Conservation (phyloP, 2,329 filamentous ascomycete species). For the Penicillium digitatum region DNA sequence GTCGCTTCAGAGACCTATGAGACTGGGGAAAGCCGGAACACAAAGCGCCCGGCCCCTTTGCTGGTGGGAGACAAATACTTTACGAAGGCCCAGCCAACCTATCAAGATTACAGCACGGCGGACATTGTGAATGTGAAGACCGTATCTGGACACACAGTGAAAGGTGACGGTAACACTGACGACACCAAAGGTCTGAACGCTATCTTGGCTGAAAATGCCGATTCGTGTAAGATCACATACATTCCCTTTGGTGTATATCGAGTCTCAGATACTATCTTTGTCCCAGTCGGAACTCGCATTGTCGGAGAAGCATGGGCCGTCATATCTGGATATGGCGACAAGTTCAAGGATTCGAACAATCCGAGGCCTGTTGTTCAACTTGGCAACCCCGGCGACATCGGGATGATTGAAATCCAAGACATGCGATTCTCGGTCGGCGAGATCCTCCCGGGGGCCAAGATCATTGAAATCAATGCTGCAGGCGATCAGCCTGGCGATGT, state of each 20-base stretch:
- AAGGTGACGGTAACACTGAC: slow-evolving; percentile 43
- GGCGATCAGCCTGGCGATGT: slow-evolving; percentile 48
- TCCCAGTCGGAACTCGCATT: slow-evolving; percentile 49
- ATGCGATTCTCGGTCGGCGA: slow-evolving; percentile 52
- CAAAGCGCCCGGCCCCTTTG: slow-evolving; percentile 31
- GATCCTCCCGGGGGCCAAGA: slow-evolving; percentile 42
- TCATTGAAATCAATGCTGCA: slow-evolving; percentile 53
- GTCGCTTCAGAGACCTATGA: slow-evolving; percentile 29
- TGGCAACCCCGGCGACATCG: slow-evolving; percentile 50
- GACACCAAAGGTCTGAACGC: slow-evolving; percentile 39
- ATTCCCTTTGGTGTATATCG: slow-evolving; percentile 39
- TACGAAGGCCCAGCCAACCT: slow-evolving; percentile 43
- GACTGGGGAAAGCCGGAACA: slow-evolving; percentile 29
- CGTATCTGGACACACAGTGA: slow-evolving; percentile 38
- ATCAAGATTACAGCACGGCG: slow-evolving; percentile 39
- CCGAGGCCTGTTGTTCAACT: slow-evolving; percentile 52
- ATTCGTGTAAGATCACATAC: slow-evolving; percentile 31
- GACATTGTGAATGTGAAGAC: slow-evolving; percentile 49
- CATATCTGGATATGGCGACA: slow-evolving; percentile 48
- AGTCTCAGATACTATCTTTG: slow-evolving; percentile 45
- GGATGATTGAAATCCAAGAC: slow-evolving; percentile 51
- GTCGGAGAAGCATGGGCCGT: slow-evolving; percentile 54
- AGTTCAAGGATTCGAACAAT: slow-evolving; percentile 43
- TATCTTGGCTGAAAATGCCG: slow-evolving; percentile 31
- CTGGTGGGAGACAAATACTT: slow-evolving; percentile 41